Conservation (phyloP, 1,284 basidiomycete species). For the Irpex sp. region DNA sequence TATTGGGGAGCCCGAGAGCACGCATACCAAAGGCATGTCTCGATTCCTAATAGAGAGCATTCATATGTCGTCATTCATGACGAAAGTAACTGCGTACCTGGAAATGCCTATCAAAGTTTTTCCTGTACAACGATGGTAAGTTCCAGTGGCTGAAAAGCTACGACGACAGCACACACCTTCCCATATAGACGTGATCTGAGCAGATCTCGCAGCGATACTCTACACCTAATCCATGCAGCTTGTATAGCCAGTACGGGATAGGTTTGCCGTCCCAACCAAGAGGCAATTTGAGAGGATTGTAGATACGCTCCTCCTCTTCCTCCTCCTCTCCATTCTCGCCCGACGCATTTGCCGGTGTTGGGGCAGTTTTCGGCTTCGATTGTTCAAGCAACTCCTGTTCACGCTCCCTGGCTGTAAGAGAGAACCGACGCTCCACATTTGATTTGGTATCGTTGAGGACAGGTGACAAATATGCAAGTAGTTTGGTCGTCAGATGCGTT, state of each 20-base stretch:
- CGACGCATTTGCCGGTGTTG: slow-evolving; percentile 39
- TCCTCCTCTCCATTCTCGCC: slow-evolving; percentile 71
- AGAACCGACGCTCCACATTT: slow-evolving; percentile 95
- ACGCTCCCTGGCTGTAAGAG: slow-evolving; percentile 93
- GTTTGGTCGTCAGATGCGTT: slow-evolving; percentile 66
- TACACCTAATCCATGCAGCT: slow-evolving; percentile 94
- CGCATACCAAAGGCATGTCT: slow-evolving; percentile 98
- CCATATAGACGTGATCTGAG: slow-evolving; percentile 94
- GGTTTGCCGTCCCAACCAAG: slow-evolving; percentile 98
- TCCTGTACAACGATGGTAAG: slow-evolving; percentile 42
- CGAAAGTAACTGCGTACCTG: slow-evolving; percentile 41
- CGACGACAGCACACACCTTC: slow-evolving; percentile 50
- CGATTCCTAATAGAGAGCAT: slow-evolving; percentile 61
- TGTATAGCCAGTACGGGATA: slow-evolving; percentile 99
- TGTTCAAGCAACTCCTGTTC: slow-evolving; percentile 91
- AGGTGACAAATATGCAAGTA: slow-evolving; percentile 65
- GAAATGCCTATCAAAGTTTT: slow-evolving; percentile 94
- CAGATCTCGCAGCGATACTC: slow-evolving; percentile 99
- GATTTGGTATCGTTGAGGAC: slow-evolving; percentile 86
- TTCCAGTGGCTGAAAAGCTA: background rate
- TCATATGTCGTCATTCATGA: background rate
- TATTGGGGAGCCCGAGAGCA: slow-evolving; percentile 94
- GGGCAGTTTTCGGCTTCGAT: slow-evolving; percentile 63
- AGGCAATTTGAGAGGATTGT: slow-evolving; percentile 96
- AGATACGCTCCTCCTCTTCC: slow-evolving; percentile 92